Evolutionary conservation across 1,139 yeast genomes (phyloP).

Genomic region (Martiniozyma asiatica): DNA sequence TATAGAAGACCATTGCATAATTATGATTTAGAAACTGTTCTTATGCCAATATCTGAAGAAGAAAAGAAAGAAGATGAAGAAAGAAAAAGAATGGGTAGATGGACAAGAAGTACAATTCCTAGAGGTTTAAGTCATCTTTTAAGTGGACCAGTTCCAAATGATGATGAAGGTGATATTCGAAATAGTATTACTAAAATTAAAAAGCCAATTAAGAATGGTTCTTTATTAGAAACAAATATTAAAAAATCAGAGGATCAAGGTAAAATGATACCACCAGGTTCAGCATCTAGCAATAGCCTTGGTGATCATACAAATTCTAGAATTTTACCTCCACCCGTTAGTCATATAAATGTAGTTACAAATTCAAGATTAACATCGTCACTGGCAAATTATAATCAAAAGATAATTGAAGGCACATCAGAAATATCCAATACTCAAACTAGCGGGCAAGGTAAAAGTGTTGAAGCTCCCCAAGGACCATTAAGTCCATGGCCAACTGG

Average conservation of each 20-base stretch:
- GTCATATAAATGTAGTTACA: no score
- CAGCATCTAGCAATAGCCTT: no score
- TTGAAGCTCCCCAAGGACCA: no score
- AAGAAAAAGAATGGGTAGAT: conserved; percentile 32
- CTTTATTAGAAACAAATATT: no score
- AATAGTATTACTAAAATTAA: no score
- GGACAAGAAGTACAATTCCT: conserved; percentile 37
- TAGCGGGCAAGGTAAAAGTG: no score
- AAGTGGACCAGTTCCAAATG: conserved; percentile 21
- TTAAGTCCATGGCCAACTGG: no score
- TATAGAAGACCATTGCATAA: conserved; percentile 29
- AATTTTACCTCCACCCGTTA: conserved; percentile 9
- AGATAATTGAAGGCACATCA: background rate
- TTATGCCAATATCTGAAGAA: conserved; percentile 25
- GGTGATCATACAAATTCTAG: no score
- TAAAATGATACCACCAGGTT: no score
- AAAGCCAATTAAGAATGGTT: background rate
- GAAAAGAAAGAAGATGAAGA: conserved; percentile 34
- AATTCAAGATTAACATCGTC: conserved; percentile 3
- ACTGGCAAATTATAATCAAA: conserved; percentile 1
- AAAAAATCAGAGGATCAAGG: no score
- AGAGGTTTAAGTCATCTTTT: conserved; percentile 36
- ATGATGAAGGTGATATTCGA: no score
- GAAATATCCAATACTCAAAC: no score
- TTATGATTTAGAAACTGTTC: conserved; percentile 22